Evolutionary conservation across 495 filamentous ascomycete species (phyloP).

Genomic region (Hyaloscypha bicolor): DNA sequence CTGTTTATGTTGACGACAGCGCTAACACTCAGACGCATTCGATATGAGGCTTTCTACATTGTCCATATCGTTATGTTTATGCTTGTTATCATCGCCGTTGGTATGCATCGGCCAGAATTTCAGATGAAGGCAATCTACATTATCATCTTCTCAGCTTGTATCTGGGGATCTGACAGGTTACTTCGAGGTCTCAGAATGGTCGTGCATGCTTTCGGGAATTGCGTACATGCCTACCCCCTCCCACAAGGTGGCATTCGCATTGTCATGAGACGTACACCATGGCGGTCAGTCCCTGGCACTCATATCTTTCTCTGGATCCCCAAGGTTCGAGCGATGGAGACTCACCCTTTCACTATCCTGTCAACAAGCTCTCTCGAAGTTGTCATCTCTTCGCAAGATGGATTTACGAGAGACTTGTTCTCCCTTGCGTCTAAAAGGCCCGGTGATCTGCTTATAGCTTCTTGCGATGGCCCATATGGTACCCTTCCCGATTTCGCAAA

Average conservation of each 20-base stretch:
- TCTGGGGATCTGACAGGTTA: constrained; percentile 54
- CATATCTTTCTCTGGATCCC: constrained; percentile 63
- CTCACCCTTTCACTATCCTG: constrained; percentile 62
- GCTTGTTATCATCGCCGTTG: constrained; percentile 49
- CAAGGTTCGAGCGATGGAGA: constrained; percentile 52
- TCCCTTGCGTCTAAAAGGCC: constrained; percentile 47
- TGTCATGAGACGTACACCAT: constrained; percentile 47
- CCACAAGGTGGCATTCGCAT: constrained; percentile 57
- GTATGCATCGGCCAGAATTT: constrained; percentile 52
- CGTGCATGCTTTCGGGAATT: constrained; percentile 55
- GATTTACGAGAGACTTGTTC: constrained; percentile 55
- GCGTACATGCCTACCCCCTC: constrained; percentile 53
- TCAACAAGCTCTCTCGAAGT: constrained; percentile 47
- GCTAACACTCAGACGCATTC: constrained; percentile 33
- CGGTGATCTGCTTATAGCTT: constrained; percentile 46
- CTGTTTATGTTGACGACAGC: constrained; percentile 41
- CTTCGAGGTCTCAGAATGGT: constrained; percentile 47
- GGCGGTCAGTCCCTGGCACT: constrained; percentile 50
- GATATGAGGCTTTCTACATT: constrained; percentile 61
- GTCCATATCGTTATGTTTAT: constrained; percentile 54
- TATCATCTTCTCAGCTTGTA: constrained; percentile 41
- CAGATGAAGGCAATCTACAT: constrained; percentile 42
- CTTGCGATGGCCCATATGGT: constrained; percentile 60
- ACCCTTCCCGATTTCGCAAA: constrained; percentile 54
- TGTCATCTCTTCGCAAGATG: constrained; percentile 53